Evolutionary conservation across 1,284 basidiomycete genomes (phyloP), one percentile per base, ranked within the genome.

Genomic region (Volvariella volvacea): DNA sequence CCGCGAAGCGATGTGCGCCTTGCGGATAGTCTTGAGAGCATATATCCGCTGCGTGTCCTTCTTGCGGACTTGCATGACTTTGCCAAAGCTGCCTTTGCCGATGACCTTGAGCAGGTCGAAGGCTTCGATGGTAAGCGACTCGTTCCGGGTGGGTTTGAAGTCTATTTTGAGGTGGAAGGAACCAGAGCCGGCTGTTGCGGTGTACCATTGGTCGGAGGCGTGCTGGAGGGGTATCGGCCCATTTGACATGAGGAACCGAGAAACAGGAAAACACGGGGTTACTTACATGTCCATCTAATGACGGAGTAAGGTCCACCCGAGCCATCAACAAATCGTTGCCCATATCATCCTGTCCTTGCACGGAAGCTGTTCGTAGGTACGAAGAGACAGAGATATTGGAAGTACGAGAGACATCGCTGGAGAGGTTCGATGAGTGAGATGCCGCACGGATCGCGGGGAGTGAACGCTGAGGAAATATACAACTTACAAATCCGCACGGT

Each of bases 41-140:
- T 99, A 99, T 60, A 99, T 91, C 50, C 95, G 92, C 47, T 91
- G 82, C 0, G 96, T 99, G 66, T 99, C 94, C 67, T 95, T 93
- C 71, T 99, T 99, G 43, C 92, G 85, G 34, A 97, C 93, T 76
- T 97, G 93, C 92, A 96, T 96, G 31, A 92, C 91, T 67, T 97
- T 97, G 19, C 95, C 96, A 57, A 99, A 99, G 48, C 84, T 90
- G 8, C 96, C 95, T 66, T 98, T 98, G 22, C 95, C 95, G 51
- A 99, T 97, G 44, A 99, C 94, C 63, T 96, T 98, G 63, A 99
- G 85, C 41, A 99, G 72, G 52, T 99, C 95, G 59, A 98, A 99
- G 8, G 87, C 85, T 58, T 99, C 95, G 60, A 98, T 97, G 17
- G 91, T 93, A 42, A 99, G 74, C 1, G 86, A 70, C 59, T 89